Evolutionary conservation across 2,329 filamentous ascomycete genomes (phyloP), one percentile per base, ranked within the genome.

Genomic region (Apiospora sp.): DNA sequence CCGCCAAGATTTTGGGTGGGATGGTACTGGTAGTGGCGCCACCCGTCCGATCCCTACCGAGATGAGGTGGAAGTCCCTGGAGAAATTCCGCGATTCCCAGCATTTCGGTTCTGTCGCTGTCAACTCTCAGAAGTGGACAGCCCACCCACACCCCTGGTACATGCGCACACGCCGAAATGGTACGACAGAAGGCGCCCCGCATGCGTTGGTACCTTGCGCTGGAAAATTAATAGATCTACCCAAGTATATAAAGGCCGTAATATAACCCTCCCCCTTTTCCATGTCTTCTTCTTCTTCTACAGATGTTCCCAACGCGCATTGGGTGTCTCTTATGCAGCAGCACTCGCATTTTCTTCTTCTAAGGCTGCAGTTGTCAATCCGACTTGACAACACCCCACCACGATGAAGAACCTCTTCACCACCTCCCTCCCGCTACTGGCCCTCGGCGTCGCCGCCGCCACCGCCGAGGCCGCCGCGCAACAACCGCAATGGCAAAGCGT

Each of bases 401-500:
- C 58, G n/a, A 71, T 71, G 51, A 73, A 73, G 68, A 72, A 72
- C 51, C 19, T 64, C 44, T 43, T 71, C 12, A 30, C 64, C 30
- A 70, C 69, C 30, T 71, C 69, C 41, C 41, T 67, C 22, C 70
- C 69, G 61, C 72, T 24, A 49, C 73, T 77, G 64, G 72, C 76
- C 44, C 49, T 71, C 24, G 75, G 75, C 10, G 75, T 75, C 13
- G 76, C 75, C 46, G 75, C 75, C 13, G 76, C 74, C 43, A 76
- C 79, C 14, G 76, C 77, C 41, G 76, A 76, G 54, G 82, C 81
- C 46, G 82, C 83, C 67, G 82, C 79, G 73, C 82, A 7, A 16
- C 30, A 41, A 6, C 82, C 19, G 34, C 22, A 64, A 16, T 87
- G 86, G 86, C 82, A 86, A 70, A 88, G 86, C 76, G 87, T 86